Conservation (phyloP, 139 green algal species). For the Chlorella sp. region DNA sequence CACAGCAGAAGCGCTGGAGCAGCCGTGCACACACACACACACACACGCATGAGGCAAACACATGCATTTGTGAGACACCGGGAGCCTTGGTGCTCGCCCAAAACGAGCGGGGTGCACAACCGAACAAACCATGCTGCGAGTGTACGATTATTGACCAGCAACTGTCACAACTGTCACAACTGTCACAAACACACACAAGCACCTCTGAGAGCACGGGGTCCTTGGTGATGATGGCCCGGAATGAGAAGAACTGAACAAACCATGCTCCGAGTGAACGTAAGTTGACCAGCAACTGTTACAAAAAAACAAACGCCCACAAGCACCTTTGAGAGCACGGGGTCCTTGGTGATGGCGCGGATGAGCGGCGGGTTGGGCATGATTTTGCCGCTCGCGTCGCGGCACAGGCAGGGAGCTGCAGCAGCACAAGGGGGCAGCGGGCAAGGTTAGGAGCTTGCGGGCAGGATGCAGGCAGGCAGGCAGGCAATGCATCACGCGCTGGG, state of each 20-base stretch:
- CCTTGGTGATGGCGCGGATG: constrained; percentile 82
- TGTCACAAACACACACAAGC: neutral
- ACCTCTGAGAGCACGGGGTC: constrained; percentile 84
- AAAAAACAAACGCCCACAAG: too few relatives aligned
- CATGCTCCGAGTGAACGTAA: too few relatives aligned
- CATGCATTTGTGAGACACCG: too few relatives aligned
- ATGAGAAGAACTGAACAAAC: too few relatives aligned
- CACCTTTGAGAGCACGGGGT: constrained; percentile 83
- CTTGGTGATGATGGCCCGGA: constrained; percentile 82
- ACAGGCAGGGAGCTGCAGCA: constrained; percentile 80
- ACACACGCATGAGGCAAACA: too few relatives aligned
- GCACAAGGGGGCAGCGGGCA: neutral
- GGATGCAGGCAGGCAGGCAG: neutral
- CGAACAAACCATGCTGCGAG: neutral
- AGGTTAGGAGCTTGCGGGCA: too few relatives aligned
- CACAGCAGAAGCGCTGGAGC: too few relatives aligned
- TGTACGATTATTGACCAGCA: too few relatives aligned
- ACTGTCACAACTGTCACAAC: too few relatives aligned
- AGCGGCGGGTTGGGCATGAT: constrained; percentile 85
- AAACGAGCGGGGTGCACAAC: neutral
- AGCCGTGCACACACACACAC: too few relatives aligned
- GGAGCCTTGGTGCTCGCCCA: neutral
- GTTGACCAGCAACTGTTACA: too few relatives aligned
- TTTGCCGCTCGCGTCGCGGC: constrained; percentile 77
- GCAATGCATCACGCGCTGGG: too few relatives aligned